Conservation (phyloP, 257 asterid genomes). For the Coffea canephora region DNA sequence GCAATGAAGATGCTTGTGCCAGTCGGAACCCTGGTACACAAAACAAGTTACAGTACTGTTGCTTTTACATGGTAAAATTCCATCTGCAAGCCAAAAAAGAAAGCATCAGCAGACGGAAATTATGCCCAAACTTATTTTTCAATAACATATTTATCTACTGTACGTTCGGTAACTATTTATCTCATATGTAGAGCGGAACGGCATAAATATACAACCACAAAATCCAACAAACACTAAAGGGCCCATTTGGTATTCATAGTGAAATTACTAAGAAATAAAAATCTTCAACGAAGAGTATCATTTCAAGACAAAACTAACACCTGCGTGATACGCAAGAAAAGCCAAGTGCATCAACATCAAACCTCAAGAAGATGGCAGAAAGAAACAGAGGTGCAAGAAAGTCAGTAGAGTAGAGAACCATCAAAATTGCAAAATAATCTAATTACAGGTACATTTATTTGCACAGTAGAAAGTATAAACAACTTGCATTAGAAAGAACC, state of each 20-base stretch:
- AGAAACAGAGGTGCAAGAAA: neutral
- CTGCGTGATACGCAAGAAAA: neutral
- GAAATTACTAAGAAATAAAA: neutral
- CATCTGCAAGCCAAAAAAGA: constrained; percentile 20
- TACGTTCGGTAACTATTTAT: neutral
- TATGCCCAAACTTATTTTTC: neutral
- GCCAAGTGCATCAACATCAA: neutral
- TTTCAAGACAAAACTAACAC: neutral
- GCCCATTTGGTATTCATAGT: neutral
- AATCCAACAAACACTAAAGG: neutral
- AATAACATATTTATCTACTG: neutral
- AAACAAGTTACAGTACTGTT: neutral
- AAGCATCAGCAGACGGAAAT: neutral
- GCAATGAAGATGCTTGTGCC: neutral
- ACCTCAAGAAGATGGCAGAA: neutral
- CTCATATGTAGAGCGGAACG: neutral
- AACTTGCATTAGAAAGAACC: neutral
- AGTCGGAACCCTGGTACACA: neutral
- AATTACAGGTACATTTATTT: no score
- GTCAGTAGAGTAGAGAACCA: neutral
- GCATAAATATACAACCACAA: neutral
- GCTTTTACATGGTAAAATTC: constrained; percentile 6
- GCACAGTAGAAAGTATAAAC: neutral
- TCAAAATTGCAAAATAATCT: neutral
- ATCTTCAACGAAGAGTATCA: neutral